These are phyloP conservation scores for Symmetrospora coprosmae DNA, from an alignment of 768 basidiomycete genomes.

Conservation along the genomic window DNA sequence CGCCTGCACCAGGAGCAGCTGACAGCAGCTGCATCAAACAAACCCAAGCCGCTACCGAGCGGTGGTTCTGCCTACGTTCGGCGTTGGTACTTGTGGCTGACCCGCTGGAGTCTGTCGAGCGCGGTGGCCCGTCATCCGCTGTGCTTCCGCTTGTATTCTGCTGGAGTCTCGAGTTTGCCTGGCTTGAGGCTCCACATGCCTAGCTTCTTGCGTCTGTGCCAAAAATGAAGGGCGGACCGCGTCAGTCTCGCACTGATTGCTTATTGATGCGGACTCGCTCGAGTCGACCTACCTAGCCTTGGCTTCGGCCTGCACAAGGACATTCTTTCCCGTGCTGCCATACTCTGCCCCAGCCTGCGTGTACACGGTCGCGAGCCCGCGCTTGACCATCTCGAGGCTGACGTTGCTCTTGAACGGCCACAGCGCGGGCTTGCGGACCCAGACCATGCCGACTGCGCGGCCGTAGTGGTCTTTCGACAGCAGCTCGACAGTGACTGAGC, in stretches of 20 bases:
- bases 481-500: constrained; percentile 56
- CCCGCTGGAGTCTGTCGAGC: too few relatives aligned
- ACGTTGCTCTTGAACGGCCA: constrained; percentile 46
- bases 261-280: not conserved
- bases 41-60: too few relatives aligned
- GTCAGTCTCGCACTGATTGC: not conserved
- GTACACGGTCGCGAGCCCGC: constrained; percentile 60
- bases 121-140: constrained; percentile 3
- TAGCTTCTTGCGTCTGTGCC: constrained; percentile 45
- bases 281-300: constrained; percentile 49
- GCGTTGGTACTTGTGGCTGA: too few relatives aligned
- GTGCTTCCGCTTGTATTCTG: constrained; percentile 60
- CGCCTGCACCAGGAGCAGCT: too few relatives aligned
- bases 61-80: too few relatives aligned
- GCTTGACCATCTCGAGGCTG: constrained; percentile 59
- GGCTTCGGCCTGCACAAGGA: constrained; percentile 49
- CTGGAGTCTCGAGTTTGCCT: constrained; percentile 50
- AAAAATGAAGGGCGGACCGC: not conserved
- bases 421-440: constrained; percentile 38
- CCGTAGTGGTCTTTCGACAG: constrained; percentile 66
- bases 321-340: constrained; percentile 45
- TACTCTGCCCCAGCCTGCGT: constrained; percentile 66
- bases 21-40: too few relatives aligned
- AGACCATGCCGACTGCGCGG: constrained; percentile 45
- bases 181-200: constrained; percentile 62